These are phyloP conservation scores for Ottelia alismoides DNA, from an alignment of 106 monocot species.

Conservation along the genomic window DNA sequence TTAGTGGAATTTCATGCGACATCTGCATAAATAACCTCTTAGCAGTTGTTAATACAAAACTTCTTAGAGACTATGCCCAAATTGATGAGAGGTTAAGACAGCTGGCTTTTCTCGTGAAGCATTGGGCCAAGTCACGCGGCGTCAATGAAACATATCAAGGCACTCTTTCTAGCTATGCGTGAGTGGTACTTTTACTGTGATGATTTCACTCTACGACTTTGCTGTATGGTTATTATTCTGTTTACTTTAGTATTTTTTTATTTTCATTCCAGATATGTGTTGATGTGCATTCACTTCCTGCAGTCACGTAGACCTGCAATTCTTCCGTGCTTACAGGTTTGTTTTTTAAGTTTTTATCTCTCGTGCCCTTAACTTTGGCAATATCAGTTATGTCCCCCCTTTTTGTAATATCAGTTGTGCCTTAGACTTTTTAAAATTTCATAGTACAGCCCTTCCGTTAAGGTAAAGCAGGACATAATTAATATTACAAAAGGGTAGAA, in stretches of 20 bases:
- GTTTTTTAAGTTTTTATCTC: neutral
- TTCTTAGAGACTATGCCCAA: constrained; percentile 82
- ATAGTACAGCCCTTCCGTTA: no score
- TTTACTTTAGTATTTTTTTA: no score
- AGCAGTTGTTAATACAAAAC: constrained; percentile 95
- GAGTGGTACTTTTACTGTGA: constrained; percentile 17
- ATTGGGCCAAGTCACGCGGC: constrained; percentile 89
- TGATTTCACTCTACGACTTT: no score
- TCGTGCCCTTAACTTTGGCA: no score
- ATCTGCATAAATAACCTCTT: constrained; percentile 97
- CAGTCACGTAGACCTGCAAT: constrained; percentile 72
- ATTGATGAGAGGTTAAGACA: constrained; percentile 82
- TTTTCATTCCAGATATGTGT: constrained; percentile 58
- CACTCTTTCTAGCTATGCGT: constrained; percentile 99
- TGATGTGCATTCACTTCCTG: constrained; percentile 98
- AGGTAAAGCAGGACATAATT: no score
- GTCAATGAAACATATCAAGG: constrained; percentile 98
- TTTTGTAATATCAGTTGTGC: no score
- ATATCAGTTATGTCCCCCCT: no score
- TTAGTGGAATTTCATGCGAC: constrained; percentile 86
- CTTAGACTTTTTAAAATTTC: no score
- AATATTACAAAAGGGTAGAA: no score
- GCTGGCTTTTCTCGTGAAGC: constrained; percentile 87
- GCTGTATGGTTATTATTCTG: no score
- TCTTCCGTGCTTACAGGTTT: constrained; percentile 97